A percentile compares a stretch with the other conserved stretches of the same genome.
phyloP scores from a whole-genome alignment of 331 rosid species.

The Stylosanthes scabra region DNA sequence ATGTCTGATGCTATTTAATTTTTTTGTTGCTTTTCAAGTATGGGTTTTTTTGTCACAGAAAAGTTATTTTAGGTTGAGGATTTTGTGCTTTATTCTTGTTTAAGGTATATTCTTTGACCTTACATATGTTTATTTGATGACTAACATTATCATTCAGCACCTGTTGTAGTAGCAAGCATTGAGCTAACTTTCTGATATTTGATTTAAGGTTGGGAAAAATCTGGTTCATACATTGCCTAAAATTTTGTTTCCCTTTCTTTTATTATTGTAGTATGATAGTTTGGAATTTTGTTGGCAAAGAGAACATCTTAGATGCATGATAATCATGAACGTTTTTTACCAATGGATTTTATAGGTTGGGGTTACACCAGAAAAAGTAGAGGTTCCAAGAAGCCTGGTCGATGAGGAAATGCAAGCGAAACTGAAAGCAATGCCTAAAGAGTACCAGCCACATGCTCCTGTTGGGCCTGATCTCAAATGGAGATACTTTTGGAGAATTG shows the following conservation, averaged over 20 bases:
- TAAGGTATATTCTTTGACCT: neutral
- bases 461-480: constrained; percentile 90
- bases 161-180: constrained; percentile 1
- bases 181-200: neutral
- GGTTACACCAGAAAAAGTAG: constrained; percentile 92
- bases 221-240: neutral
- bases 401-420: constrained; percentile 88
- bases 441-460: constrained; percentile 66
- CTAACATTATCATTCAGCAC: neutral
- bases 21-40: neutral
- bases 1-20: neutral
- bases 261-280: constrained; percentile 11
- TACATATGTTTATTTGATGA: constrained; percentile 23
- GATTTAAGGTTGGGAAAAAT: neutral
- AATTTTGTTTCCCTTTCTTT: neutral
- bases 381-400: constrained; percentile 90
- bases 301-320: neutral
- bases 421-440: constrained; percentile 71
- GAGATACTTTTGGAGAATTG: constrained; percentile 97
- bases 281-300: constrained; percentile 8
- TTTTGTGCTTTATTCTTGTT: neutral
- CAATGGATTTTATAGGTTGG: constrained; percentile 70
- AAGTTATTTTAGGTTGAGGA: neutral
- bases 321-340: constrained; percentile 16
- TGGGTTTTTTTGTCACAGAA: neutral